phyloP scores from a whole-genome alignment of 768 basidiomycete genomes.

The Kondoa malvinella region DNA sequence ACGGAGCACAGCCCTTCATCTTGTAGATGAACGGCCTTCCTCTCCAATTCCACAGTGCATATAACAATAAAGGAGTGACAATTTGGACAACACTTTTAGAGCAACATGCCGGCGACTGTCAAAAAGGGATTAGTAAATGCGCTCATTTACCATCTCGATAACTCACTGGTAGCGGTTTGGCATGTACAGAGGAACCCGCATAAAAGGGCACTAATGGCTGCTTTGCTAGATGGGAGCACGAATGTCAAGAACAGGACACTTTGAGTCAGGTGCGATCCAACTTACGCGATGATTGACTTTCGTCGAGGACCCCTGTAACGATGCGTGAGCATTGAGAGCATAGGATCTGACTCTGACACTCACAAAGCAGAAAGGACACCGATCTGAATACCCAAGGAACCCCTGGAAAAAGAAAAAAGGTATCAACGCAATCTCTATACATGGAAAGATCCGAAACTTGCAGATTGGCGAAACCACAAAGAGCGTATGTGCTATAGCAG shows the following conservation, averaged over 20 bases:
- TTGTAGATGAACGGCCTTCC: too few relatives aligned
- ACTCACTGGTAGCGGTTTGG: slow-evolving; percentile 16
- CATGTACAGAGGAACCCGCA: slow-evolving; percentile 46
- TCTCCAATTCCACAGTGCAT: neutral
- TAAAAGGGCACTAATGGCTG: slow-evolving; percentile 50
- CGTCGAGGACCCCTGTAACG: slow-evolving; percentile 58
- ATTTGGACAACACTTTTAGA: neutral
- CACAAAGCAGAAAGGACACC: slow-evolving; percentile 53
- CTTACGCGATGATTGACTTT: slow-evolving; percentile 50
- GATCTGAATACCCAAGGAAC: slow-evolving; percentile 58
- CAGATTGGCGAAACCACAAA: slow-evolving; percentile 75
- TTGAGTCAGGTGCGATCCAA: slow-evolving; percentile 27
- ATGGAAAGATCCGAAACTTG: slow-evolving; percentile 31
- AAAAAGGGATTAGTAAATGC: too few relatives aligned
- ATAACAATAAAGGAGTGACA: too few relatives aligned
- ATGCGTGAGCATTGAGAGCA: too few relatives aligned
- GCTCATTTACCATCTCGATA: too few relatives aligned
- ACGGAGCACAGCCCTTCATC: too few relatives aligned
- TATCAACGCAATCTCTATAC: neutral
- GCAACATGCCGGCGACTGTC: neutral
- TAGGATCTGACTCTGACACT: too few relatives aligned
- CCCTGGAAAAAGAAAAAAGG: too few relatives aligned
- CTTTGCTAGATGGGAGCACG: neutral
- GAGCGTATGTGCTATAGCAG: slow-evolving; percentile 68
- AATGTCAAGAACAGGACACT: too few relatives aligned